Base-by-base conservation (phyloP, 2,329 filamentous ascomycete species). In the Drechslera avenae region DNA sequence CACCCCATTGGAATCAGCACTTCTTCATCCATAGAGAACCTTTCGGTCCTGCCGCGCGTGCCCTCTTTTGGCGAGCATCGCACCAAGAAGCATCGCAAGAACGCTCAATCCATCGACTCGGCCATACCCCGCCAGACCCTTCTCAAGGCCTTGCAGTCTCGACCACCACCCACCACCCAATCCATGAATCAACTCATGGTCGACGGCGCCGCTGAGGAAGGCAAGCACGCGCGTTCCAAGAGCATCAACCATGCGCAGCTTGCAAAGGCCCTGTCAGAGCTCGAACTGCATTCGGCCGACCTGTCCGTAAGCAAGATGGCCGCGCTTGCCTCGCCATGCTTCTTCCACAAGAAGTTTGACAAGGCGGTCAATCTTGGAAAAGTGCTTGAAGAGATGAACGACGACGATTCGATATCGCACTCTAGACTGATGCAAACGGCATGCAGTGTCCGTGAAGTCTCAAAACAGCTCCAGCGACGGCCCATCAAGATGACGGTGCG, bases 291-390 rank as follows among this genome's bases (percentile, higher is more conserved):
- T 63, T 69, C 82, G 66, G 67, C 57, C 58, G 79, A 64, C 68
- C 75, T 63, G 17, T 62, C 69, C 42, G 45, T 75, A 14, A 73
- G 63, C 58, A 75, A 69, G 56, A 81, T 92, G 60, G 83, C 87
- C 9, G 82, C 88, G 8, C 78, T 97, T 45, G 88, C 93, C 64
- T 97, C 92, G 36, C 94, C 94, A 12, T 99, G 94, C 78, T 99
- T 96, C 77, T 97, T 96, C 78, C 94, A 99, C 76, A 90, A 95
- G 76, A 86, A 93, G 56, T 99, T 99, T 69, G 94, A 97, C 65
- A 91, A 96, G 71, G 90, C 92, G 7, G 91, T 99, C 63, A 91
- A 99, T 73, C 91, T 97, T 52, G 89, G 94, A 63, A 94, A 89
- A 75, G 91, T 99, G 5, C 81, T 99, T 5, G 92, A 97, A 69